Percentiles rank a stretch among this genome's conserved stretches.
phyloP scores from a whole-genome alignment of 1,139 yeast genomes.

The Geotrichum bryndzae region DNA sequence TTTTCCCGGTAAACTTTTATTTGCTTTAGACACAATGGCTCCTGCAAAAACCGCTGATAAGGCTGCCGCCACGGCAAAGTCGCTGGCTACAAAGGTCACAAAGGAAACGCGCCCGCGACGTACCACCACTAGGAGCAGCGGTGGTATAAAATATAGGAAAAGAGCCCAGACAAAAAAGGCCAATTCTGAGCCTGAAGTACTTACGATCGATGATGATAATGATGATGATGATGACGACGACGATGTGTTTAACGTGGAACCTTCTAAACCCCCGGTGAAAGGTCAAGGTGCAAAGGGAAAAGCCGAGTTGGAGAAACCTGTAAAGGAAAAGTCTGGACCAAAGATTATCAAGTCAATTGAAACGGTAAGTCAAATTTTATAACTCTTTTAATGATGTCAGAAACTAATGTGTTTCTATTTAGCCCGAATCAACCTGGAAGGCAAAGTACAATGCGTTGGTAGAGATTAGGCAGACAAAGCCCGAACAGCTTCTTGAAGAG shows the following conservation, averaged over 20 bases:
- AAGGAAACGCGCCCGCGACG: not conserved
- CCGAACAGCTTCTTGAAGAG: conserved; percentile 11
- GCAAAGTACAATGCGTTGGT: conserved; percentile 12
- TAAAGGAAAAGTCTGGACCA: not conserved
- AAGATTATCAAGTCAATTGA: not conserved
- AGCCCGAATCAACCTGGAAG: conserved; percentile 13
- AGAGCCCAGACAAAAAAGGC: not conserved
- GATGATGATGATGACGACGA: not conserved
- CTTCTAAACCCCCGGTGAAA: not conserved
- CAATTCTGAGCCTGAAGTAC: not conserved
- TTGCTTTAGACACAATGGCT: not conserved
- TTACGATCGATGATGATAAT: not conserved
- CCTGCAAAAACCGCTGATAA: not conserved
- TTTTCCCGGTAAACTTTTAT: not conserved
- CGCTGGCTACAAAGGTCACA: not conserved
- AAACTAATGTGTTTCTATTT: not conserved
- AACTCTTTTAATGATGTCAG: not conserved
- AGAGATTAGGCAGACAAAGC: conserved; percentile 12
- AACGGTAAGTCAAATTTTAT: not conserved
- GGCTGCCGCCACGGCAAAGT: not conserved
- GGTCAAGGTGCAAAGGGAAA: not conserved
- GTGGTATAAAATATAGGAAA: not conserved
- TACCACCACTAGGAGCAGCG: not conserved
- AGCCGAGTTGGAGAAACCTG: not conserved
- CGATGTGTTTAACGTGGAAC: not conserved